A percentile compares a stretch with the other conserved stretches of the same genome.
Evolutionary conservation across 2,329 filamentous ascomycete genomes (phyloP).

Genomic region (Diplodia sapinea): DNA sequence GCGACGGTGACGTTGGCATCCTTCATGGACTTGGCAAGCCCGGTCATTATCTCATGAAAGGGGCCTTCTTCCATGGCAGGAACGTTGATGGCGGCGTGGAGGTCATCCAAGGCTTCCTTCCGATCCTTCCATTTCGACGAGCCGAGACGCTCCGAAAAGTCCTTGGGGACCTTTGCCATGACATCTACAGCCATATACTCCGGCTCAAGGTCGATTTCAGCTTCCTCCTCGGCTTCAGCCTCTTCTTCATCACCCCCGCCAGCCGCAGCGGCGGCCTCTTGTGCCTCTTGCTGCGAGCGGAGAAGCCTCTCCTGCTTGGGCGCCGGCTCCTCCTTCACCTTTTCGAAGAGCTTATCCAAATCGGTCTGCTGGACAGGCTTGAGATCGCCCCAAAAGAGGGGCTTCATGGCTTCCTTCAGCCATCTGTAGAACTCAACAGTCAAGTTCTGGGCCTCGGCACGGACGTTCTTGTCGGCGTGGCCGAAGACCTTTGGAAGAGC

Average conservation of each 20-base stretch:
- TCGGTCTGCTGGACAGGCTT: slow-evolving; percentile 96
- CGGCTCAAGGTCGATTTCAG: slow-evolving; percentile 71
- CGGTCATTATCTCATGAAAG: slow-evolving; percentile 82
- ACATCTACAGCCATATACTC: slow-evolving; percentile 84
- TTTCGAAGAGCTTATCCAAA: slow-evolving; percentile 91
- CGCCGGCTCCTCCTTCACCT: slow-evolving; percentile 81
- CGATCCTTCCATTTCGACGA: slow-evolving; percentile 99
- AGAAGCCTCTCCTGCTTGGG: slow-evolving; percentile 91
- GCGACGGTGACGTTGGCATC: slow-evolving; percentile 97
- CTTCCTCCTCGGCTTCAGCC: slow-evolving; percentile 65
- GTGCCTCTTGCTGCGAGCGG: slow-evolving; percentile 84
- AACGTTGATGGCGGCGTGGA: slow-evolving; percentile 78
- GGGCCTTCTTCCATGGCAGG: slow-evolving; percentile 90
- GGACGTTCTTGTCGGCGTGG: slow-evolving; percentile 97
- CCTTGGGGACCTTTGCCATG: slow-evolving; percentile 76
- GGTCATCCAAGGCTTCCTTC: slow-evolving; percentile 88
- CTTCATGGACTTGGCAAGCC: slow-evolving; percentile 96
- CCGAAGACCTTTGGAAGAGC: slow-evolving; percentile 87
- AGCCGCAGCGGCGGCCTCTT: slow-evolving; percentile 69
- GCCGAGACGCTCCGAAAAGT: slow-evolving; percentile 80
- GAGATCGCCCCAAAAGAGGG: slow-evolving; percentile 93
- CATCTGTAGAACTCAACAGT: slow-evolving; percentile 95
- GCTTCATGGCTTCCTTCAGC: slow-evolving; percentile 97
- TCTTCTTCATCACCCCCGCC: slow-evolving; percentile 59
- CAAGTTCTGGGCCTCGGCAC: slow-evolving; percentile 88